These are phyloP conservation scores for Pinus tabuliformis DNA, from an alignment of 75 land plant genomes.

Conservation along the genomic window DNA sequence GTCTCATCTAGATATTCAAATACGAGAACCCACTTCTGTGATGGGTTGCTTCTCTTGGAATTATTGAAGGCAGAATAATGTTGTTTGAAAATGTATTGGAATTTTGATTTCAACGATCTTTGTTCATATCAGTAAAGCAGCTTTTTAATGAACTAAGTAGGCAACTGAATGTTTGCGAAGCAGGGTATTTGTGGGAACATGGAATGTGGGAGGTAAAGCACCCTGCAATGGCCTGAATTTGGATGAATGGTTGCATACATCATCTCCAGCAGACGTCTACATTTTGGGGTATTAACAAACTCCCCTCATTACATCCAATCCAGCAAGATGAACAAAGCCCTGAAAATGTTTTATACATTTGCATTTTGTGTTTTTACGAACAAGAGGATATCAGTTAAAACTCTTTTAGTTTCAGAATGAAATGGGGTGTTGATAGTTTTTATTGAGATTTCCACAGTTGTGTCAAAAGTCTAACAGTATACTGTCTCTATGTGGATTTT, in stretches of 20 bases:
- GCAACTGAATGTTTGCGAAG: background rate
- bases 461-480: background rate
- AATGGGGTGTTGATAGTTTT: background rate
- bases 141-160: background rate
- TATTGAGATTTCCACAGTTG: background rate
- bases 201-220: conserved; percentile 41
- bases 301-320: background rate
- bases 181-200: conserved; percentile 12
- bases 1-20: too few species aligned
- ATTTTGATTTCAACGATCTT: too few species aligned
- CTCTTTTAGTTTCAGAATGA: background rate
- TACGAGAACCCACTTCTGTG: too few species aligned
- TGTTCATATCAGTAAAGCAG: too few species aligned
- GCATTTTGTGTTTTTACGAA: background rate
- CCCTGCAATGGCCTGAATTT: conserved; percentile 20
- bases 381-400: background rate
- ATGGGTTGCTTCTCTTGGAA: too few species aligned
- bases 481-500: background rate
- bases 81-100: too few species aligned
- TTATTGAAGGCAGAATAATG: too few species aligned
- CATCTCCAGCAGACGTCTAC: conserved; percentile 24
- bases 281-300: conserved; percentile 16
- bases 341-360: background rate
- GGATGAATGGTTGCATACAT: conserved; percentile 26
- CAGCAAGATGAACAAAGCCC: background rate